Evolutionary conservation across 129 eudicot genomes (phyloP).

Genomic region (Escallonia rubra): DNA sequence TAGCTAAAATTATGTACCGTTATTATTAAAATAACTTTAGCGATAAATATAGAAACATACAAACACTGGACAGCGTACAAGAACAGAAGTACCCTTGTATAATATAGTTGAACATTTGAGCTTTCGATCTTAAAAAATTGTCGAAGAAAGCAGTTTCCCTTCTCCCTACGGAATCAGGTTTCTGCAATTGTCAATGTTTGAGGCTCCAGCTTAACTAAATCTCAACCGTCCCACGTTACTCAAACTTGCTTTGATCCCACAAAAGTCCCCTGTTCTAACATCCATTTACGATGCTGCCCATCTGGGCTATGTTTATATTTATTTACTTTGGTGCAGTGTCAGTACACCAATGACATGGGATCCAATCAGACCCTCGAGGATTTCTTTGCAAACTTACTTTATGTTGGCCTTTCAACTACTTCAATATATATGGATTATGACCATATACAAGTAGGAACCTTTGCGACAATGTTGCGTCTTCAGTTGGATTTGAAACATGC

Average conservation of each 20-base stretch:
- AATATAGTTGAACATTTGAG: too few relatives aligned
- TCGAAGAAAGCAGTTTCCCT: constrained; percentile 11
- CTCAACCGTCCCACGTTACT: constrained; percentile 41
- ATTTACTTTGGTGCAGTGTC: not conserved
- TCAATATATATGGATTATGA: not conserved
- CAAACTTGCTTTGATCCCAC: not conserved
- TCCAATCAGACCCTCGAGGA: constrained; percentile 6
- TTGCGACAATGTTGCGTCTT: not conserved
- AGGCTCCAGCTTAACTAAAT: constrained; percentile 34
- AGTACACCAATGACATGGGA: constrained; percentile 21
- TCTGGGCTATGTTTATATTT: not conserved
- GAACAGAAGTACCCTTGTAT: too few relatives aligned
- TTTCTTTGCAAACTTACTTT: not conserved
- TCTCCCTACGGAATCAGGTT: constrained; percentile 22
- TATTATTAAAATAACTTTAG: too few relatives aligned
- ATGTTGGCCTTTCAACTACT: not conserved
- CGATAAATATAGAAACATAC: too few relatives aligned
- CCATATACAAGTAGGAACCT: not conserved
- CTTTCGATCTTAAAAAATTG: not conserved
- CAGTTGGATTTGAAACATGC: not conserved
- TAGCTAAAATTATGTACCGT: too few relatives aligned
- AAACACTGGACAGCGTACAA: too few relatives aligned
- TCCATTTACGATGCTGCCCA: not conserved
- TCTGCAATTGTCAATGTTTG: constrained; percentile 36
- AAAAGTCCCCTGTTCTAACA: not conserved